A percentile compares a stretch with the other conserved stretches of the same genome.
Evolutionary conservation across 2,329 filamentous ascomycete genomes (phyloP).

Genomic region (Monosporascus sp.): DNA sequence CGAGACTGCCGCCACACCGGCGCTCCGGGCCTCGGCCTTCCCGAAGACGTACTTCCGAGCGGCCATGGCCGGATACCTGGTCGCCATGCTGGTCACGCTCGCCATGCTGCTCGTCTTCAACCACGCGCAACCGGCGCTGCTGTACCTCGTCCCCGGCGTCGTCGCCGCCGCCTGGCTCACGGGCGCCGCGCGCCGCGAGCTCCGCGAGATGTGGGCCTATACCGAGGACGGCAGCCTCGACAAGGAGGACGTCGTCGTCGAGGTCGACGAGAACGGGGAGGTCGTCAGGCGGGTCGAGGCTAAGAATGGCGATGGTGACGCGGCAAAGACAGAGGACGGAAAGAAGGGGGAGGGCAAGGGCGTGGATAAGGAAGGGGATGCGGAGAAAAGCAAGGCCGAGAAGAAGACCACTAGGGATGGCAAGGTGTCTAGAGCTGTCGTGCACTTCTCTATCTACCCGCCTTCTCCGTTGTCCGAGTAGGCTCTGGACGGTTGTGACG

Average conservation of each 20-base stretch:
- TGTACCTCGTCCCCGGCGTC: constrained; percentile 89
- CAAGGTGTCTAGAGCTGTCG: background rate
- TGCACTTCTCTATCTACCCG: background rate
- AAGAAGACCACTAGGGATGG: constrained; percentile 10
- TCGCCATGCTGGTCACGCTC: constrained; percentile 74
- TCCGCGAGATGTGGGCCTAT: constrained; percentile 73
- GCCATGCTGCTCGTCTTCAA: constrained; percentile 71
- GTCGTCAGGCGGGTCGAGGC: constrained; percentile 36
- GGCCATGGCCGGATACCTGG: constrained; percentile 67
- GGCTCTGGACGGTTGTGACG: background rate
- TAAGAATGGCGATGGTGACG: constrained; percentile 30
- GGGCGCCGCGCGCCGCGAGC: constrained; percentile 64
- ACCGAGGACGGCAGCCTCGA: constrained; percentile 65
- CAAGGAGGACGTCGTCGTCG: constrained; percentile 48
- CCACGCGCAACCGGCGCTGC: constrained; percentile 81
- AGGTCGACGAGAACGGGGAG: constrained; percentile 45
- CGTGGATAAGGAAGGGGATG: constrained; percentile 9
- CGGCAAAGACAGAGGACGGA: constrained; percentile 14
- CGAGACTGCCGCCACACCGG: constrained; percentile 20
- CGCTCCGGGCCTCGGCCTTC: constrained; percentile 50
- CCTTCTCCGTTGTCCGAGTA: background rate
- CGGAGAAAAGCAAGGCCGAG: constrained; percentile 9
- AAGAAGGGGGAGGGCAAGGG: constrained; percentile 25
- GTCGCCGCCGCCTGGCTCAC: constrained; percentile 70
- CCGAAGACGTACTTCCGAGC: constrained; percentile 82